A percentile compares a stretch with the other conserved stretches of the same genome.
phyloP scores from a whole-genome alignment of 2,329 filamentous ascomycete genomes.

The Botryotinia calthae region DNA sequence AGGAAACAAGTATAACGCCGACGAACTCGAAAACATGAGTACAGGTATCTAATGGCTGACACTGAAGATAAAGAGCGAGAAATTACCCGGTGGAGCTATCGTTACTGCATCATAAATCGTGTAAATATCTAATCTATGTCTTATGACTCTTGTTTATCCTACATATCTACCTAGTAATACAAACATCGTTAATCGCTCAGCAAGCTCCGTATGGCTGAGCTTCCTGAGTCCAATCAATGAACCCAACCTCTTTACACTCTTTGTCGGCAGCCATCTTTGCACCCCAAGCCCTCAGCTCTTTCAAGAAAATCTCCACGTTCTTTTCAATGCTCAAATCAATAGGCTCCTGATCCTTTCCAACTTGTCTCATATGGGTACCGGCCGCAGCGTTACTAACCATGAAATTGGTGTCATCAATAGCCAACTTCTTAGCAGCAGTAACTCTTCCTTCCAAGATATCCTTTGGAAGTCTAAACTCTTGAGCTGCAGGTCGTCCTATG shows the following conservation, averaged over 20 bases:
- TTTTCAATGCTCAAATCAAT: conserved; percentile 50
- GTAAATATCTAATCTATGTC: neutral
- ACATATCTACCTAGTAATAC: neutral
- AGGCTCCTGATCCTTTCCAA: conserved; percentile 52
- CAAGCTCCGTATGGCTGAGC: conserved; percentile 26
- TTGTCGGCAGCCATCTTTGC: conserved; percentile 43
- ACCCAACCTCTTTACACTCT: conserved; percentile 43
- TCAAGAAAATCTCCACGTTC: conserved; percentile 47
- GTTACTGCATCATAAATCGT: conserved; percentile 13
- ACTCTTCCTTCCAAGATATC: conserved; percentile 45
- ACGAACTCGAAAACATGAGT: neutral
- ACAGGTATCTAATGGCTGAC: neutral
- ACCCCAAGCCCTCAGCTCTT: conserved; percentile 47
- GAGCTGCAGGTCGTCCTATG: conserved; percentile 46
- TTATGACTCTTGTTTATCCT: neutral
- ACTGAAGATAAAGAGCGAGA: neutral
- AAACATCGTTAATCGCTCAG: neutral
- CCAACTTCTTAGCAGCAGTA: conserved; percentile 48
- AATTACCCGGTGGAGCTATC: too few relatives aligned
- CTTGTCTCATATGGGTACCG: conserved; percentile 40
- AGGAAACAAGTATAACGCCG: neutral
- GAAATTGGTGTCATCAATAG: conserved; percentile 53
- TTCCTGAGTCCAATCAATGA: conserved; percentile 41
- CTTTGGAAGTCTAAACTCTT: conserved; percentile 44
- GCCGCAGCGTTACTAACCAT: conserved; percentile 32